phyloP scores from a whole-genome alignment of 768 basidiomycete genomes.

The Termitomyces sp. region DNA sequence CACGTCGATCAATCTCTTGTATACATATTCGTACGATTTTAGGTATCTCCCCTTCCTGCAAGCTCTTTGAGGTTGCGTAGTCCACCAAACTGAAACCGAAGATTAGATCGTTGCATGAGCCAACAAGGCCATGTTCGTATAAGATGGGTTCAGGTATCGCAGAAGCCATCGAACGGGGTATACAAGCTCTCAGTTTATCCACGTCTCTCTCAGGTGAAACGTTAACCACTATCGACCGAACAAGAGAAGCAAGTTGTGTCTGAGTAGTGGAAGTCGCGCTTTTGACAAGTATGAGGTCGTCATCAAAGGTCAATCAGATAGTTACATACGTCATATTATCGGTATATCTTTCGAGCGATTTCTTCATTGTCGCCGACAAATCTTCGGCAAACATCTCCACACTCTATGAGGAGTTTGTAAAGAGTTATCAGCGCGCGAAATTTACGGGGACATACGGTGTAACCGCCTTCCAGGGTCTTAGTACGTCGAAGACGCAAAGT shows the following conservation, averaged over 20 bases:
- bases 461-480: conserved; percentile 79
- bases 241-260: conserved; percentile 65
- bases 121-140: conserved; percentile 76
- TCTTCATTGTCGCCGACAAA: conserved; percentile 56
- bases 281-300: not conserved
- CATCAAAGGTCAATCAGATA: not conserved
- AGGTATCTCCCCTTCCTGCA: conserved; percentile 70
- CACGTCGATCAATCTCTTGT: conserved; percentile 74
- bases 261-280: conserved; percentile 78
- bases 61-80: conserved; percentile 76
- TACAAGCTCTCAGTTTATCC: conserved; percentile 44
- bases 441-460: conserved; percentile 46
- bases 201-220: conserved; percentile 72
- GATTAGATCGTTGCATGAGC: conserved; percentile 82
- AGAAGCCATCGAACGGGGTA: conserved; percentile 56
- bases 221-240: conserved; percentile 51
- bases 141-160: conserved; percentile 66
- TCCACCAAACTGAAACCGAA: conserved; percentile 87
- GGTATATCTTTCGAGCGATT: conserved; percentile 63
- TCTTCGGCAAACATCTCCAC: conserved; percentile 77
- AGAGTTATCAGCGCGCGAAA: not conserved
- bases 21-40: conserved; percentile 79
- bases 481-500: conserved; percentile 76
- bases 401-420: conserved; percentile 41
- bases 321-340: conserved; percentile 69